phyloP scores from a whole-genome alignment of 2,329 filamentous ascomycete species.

The Elsinoe batatas region DNA sequence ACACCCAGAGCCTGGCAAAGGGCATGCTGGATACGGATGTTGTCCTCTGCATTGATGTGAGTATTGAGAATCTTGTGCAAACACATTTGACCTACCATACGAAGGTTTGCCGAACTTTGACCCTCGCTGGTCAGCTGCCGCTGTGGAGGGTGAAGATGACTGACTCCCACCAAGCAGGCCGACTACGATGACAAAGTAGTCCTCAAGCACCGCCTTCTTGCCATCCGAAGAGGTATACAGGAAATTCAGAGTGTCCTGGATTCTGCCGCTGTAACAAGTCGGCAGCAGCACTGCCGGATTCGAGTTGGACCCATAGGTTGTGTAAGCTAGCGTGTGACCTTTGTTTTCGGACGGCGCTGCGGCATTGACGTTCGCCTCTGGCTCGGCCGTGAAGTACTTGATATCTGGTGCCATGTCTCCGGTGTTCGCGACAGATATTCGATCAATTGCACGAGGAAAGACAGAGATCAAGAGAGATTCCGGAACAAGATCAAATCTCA shows the following conservation, averaged over 20 bases:
- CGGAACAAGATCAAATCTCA: too few species aligned
- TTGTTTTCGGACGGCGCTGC: not conserved
- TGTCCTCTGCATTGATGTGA: slow-evolving; percentile 34
- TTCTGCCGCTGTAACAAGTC: slow-evolving; percentile 46
- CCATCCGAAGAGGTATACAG: slow-evolving; percentile 31
- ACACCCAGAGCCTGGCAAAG: slow-evolving; percentile 37
- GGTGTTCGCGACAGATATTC: not conserved
- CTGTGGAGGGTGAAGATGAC: slow-evolving; percentile 45
- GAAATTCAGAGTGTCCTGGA: slow-evolving; percentile 42
- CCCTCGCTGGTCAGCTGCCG: slow-evolving; percentile 17
- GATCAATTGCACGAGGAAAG: too few species aligned
- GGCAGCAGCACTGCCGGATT: slow-evolving; percentile 48
- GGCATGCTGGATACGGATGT: slow-evolving; percentile 41
- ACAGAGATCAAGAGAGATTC: too few species aligned
- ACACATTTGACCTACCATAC: slow-evolving; percentile 36
- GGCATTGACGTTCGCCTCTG: not conserved
- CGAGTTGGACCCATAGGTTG: slow-evolving; percentile 56
- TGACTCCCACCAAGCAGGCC: slow-evolving; percentile 46
- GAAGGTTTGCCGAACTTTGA: slow-evolving; percentile 35
- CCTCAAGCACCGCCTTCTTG: slow-evolving; percentile 30
- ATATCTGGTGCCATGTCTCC: not conserved
- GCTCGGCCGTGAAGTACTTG: slow-evolving; percentile 7
- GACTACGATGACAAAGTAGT: slow-evolving; percentile 43
- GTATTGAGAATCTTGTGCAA: slow-evolving; percentile 12
- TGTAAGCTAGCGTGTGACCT: slow-evolving; percentile 56